Conservation (phyloP, 106 monocot species). For the Dendrobium catenatum region DNA sequence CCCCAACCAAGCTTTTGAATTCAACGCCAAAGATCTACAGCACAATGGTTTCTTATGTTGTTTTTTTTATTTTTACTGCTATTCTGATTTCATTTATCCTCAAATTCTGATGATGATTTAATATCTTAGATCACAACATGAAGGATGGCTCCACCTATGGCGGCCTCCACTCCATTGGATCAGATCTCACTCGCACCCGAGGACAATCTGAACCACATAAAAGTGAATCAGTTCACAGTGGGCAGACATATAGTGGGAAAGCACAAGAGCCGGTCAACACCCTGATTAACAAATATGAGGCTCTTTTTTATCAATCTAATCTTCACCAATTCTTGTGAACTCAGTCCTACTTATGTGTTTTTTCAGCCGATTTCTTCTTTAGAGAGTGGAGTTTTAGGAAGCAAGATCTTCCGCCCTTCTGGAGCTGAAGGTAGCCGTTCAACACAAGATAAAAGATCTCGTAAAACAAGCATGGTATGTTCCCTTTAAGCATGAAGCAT, state of each 20-base stretch:
- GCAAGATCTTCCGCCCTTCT: not conserved
- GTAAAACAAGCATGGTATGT: constrained; percentile 70
- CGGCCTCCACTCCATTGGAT: constrained; percentile 80
- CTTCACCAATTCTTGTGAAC: not conserved
- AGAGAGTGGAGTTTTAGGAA: constrained; percentile 73
- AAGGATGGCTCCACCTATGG: constrained; percentile 77
- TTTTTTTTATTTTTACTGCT: not conserved
- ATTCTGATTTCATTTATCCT: too few species aligned
- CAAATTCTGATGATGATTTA: too few species aligned
- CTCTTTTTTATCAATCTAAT: not conserved
- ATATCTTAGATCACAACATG: constrained; percentile 19
- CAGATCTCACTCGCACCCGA: constrained; percentile 78
- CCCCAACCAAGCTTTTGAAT: constrained; percentile 26
- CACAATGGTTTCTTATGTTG: constrained; percentile 10
- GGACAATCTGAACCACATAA: constrained; percentile 36
- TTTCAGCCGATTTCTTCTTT: constrained; percentile 69
- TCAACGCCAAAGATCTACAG: constrained; percentile 22
- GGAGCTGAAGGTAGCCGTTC: constrained; percentile 32
- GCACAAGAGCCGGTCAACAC: constrained; percentile 35
- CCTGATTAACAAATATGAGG: constrained; percentile 63
- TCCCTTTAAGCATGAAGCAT: too few species aligned
- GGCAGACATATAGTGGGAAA: constrained; percentile 12
- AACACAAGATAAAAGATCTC: constrained; percentile 52
- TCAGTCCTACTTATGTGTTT: not conserved
- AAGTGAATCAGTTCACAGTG: constrained; percentile 27